Evolutionary conservation across 768 basidiomycete species (phyloP).

Genomic region (Porpolomopsis calyptriformis): DNA sequence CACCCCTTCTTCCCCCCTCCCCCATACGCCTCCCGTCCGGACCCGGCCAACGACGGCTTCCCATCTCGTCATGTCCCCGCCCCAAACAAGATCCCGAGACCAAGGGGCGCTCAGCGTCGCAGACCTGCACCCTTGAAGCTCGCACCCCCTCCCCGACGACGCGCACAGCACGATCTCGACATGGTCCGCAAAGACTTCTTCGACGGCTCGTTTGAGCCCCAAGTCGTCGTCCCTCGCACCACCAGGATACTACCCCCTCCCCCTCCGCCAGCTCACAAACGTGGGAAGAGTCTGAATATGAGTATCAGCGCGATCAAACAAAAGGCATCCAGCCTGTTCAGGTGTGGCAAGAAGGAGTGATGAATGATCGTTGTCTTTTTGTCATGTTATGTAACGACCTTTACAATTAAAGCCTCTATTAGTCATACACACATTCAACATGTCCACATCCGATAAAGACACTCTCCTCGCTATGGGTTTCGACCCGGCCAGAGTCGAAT

Average conservation of each 20-base stretch:
- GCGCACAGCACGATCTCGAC: slow-evolving; percentile 9
- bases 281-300: no score
- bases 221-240: slow-evolving; percentile 1
- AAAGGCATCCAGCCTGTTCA: no score
- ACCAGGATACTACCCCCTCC: no score
- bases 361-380: no score
- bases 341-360: no score
- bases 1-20: no score
- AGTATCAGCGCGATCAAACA: no score
- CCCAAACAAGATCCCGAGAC: not conserved
- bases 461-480: slow-evolving; percentile 82
- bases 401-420: no score
- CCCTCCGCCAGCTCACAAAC: no score
- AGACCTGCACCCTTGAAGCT: slow-evolving; percentile 36
- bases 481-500: slow-evolving; percentile 72
- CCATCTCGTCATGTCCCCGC: not conserved
- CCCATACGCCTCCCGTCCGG: slow-evolving; percentile 6
- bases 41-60: not conserved
- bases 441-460: slow-evolving; percentile 62
- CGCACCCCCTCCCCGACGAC: not conserved
- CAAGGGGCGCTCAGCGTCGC: slow-evolving; percentile 24
- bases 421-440: no score
- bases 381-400: no score
- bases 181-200: slow-evolving; percentile 21
- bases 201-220: slow-evolving; percentile 24